Evolutionary conservation across 305 asterid species (phyloP).

Genomic region (Fraxinus latifolia): DNA sequence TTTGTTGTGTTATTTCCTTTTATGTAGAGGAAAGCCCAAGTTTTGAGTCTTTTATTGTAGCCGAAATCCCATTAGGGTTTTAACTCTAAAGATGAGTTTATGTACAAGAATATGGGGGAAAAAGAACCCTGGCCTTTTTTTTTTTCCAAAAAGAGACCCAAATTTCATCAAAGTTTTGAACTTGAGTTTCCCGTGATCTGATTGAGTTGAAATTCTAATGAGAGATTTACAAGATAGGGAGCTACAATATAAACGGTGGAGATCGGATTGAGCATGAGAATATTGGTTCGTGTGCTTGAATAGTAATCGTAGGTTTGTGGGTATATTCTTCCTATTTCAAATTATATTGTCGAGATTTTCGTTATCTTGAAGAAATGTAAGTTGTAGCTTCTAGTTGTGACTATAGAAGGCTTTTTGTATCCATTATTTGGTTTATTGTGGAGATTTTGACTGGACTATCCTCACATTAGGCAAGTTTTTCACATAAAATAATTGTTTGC

Average conservation of each 20-base stretch:
- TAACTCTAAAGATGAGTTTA: neutral
- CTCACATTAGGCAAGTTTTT: neutral
- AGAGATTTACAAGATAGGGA: neutral
- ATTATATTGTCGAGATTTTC: neutral
- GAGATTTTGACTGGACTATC: neutral
- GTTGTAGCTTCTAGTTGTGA: neutral
- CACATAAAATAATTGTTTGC: neutral
- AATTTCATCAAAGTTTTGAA: neutral
- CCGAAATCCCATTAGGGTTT: neutral
- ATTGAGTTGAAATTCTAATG: neutral
- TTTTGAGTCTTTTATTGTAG: neutral
- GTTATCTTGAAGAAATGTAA: neutral
- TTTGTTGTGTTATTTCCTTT: neutral
- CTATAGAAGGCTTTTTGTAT: neutral
- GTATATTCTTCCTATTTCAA: neutral
- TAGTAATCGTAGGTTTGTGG: neutral
- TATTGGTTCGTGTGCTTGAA: neutral
- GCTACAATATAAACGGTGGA: neutral
- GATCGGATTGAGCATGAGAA: neutral
- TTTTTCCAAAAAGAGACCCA: neutral
- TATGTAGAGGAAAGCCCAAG: neutral
- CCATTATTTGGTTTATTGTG: neutral
- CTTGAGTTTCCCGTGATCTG: neutral
- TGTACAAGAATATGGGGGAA: neutral
- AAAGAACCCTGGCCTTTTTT: no score